phyloP scores from a whole-genome alignment of 148 eudicot genomes.

The Cornus controversa region DNA sequence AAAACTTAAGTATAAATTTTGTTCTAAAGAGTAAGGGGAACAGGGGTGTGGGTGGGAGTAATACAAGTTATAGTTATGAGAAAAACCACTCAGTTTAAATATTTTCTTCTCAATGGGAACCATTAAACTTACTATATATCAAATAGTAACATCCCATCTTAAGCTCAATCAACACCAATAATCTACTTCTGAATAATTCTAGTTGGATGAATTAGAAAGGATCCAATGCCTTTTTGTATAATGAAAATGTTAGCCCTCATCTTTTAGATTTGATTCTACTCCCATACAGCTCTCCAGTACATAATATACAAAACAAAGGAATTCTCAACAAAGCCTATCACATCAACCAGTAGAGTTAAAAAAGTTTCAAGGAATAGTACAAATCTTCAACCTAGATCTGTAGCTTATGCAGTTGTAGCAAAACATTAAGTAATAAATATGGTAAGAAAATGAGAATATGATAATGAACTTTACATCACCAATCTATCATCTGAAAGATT shows the following conservation, averaged over 20 bases:
- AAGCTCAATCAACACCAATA: neutral
- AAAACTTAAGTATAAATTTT: constrained; percentile 1
- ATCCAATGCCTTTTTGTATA: neutral
- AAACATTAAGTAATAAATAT: neutral
- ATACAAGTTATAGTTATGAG: neutral
- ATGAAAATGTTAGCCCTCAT: neutral
- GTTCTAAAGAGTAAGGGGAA: neutral
- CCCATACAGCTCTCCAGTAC: neutral
- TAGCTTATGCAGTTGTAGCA: neutral
- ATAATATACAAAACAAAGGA: neutral
- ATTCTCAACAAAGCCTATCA: neutral
- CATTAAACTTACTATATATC: neutral
- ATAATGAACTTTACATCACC: constrained; percentile 68
- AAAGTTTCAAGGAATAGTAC: neutral
- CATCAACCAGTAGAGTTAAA: neutral
- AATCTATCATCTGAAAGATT: constrained; percentile 92
- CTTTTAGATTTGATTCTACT: neutral
- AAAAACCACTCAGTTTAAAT: neutral
- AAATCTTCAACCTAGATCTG: neutral
- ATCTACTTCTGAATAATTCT: neutral
- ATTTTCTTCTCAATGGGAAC: neutral
- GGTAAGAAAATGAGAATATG: neutral
- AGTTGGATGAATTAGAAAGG: neutral
- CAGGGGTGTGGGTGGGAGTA: neutral
- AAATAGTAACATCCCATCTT: neutral